Base-by-base conservation (phyloP, 352 stramenopile species). In the Pythium inflatum region DNA sequence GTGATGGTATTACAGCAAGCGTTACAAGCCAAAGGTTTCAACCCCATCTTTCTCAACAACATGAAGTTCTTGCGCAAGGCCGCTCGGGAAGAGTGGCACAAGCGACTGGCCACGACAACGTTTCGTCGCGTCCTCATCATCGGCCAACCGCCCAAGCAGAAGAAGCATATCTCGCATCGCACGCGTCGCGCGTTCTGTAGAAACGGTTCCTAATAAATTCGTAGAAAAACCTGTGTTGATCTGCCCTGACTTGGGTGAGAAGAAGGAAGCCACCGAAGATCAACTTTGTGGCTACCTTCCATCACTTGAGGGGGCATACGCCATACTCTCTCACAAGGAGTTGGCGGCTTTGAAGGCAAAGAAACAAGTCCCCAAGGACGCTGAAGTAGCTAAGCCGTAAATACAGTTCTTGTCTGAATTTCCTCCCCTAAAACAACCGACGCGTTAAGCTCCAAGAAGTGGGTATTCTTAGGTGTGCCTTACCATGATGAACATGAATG, bases 51-150 rank as follows among this genome's bases (percentile, higher is more conserved):
- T 34, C 24, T 65, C 2, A 65, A 56, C 31, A 38, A 28, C 20
- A 65, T 56, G 57, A 28, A 45, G 5, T 65, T 65, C 36, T 22
- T 65, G 25, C 40, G 57, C 6, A 65, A 65, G 24, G 25, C 57
- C 3, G 5, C 3, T 25, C 41, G 57, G 3, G 9, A 4, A 14
- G 43, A 65, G 9, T 55, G 57, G 57, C 43, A 65, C 45, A 27
- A 45, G 38, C 41, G 57, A 9, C 41, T 65, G 9, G 40, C 57
- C 7, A 56, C 40, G 11, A 65, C 40, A n/a, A 56, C 48, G 7
- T 65, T 65, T 31, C 43, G 41, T 6, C 43, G 43, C 25, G 43
- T 65, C 22, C 40, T 65, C 41, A 65, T 56, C 57, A 65, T 65
- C 43, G 30, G 60, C 5, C 41, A 20, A 8, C 41, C 41, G 8